Evolutionary conservation across 2,329 filamentous ascomycete genomes (phyloP).

Genomic region (Neonectria coccinea): DNA sequence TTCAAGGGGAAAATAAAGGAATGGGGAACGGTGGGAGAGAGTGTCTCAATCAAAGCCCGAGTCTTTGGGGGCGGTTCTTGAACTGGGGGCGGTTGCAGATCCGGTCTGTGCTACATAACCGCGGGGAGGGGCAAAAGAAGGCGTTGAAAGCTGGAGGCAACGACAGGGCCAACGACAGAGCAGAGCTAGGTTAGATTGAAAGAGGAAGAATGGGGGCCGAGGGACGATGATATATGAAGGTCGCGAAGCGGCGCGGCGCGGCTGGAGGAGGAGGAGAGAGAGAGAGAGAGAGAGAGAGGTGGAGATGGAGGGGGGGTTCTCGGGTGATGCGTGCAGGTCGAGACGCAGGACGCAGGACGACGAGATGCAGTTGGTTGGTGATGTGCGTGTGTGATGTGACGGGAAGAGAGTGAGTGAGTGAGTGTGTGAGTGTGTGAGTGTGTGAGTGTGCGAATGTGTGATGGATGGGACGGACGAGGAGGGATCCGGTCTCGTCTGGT

Average conservation of each 20-base stretch:
- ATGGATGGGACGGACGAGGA: neutral
- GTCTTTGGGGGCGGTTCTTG: neutral
- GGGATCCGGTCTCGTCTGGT: conserved; percentile 1
- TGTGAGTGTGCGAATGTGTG: neutral
- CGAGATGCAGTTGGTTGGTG: neutral
- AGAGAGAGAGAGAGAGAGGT: neutral
- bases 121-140: neutral
- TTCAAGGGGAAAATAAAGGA: neutral
- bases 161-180: neutral
- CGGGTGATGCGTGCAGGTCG: conserved; percentile 17
- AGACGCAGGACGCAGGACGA: neutral
- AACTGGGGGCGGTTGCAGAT: conserved; percentile 2
- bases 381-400: neutral
- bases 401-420: no score
- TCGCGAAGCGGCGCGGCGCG: neutral
- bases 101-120: conserved; percentile 11
- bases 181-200: neutral
- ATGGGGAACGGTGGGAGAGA: neutral
- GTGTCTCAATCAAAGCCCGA: neutral
- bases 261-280: neutral
- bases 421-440: no score
- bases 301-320: conserved; percentile 1
- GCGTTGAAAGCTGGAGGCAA: neutral
- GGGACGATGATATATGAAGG: conserved; percentile 15
- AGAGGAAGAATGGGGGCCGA: conserved; percentile 8